These are phyloP conservation scores for Paecilomyces fulvus DNA, from an alignment of 2,329 filamentous ascomycete genomes.

Conservation along the genomic window DNA sequence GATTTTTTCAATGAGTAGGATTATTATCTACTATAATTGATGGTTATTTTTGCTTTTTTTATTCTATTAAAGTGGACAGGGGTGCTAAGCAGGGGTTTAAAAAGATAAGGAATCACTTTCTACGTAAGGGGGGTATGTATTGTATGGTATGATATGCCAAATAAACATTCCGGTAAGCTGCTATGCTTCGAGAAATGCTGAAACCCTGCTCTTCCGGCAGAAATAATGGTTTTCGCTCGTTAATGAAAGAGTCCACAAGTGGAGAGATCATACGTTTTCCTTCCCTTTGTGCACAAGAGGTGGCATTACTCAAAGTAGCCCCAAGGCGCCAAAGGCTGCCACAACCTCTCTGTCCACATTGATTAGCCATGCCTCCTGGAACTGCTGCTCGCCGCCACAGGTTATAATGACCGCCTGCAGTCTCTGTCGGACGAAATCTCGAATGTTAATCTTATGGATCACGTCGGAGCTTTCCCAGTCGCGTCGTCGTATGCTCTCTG, in stretches of 20 bases:
- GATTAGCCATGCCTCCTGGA: conserved; percentile 35
- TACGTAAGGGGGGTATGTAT: background rate
- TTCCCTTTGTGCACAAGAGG: background rate
- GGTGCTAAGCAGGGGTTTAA: too few species aligned
- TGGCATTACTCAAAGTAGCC: conserved; percentile 19
- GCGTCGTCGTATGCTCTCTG: conserved; percentile 33
- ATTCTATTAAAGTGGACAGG: too few species aligned
- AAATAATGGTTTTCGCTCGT: background rate
- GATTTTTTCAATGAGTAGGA: too few species aligned
- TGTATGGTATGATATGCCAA: background rate
- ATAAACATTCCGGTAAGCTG: background rate
- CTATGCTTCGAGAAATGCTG: too few species aligned
- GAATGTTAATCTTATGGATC: conserved; percentile 36
- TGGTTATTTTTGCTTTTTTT: too few species aligned
- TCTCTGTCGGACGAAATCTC: conserved; percentile 35
- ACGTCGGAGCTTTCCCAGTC: conserved; percentile 33
- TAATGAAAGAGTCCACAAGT: background rate
- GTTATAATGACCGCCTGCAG: conserved; percentile 30
- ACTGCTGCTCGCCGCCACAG: conserved; percentile 34
- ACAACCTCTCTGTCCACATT: conserved; percentile 38
- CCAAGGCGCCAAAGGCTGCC: conserved; percentile 29
- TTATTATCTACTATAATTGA: too few species aligned
- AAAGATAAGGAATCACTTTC: background rate
- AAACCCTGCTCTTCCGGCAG: too few species aligned
- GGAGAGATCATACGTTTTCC: too few species aligned